Base-by-base conservation (phyloP, 1,284 basidiomycete genomes). In the Melampsora medusae region DNA sequence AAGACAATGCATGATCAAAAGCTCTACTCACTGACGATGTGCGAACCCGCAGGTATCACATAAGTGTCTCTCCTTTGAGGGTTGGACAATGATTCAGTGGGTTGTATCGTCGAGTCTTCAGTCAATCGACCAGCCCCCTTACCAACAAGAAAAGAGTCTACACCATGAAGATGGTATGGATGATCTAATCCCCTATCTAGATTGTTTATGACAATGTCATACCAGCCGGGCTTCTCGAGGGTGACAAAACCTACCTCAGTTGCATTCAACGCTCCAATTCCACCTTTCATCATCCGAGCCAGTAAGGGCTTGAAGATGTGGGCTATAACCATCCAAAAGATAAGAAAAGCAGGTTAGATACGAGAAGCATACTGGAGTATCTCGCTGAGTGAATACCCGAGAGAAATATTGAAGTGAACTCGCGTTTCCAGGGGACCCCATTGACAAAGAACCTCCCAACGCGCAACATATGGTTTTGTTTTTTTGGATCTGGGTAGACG, bases 161-260 rank as follows among this genome's bases (percentile, higher is more conserved):
- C 17, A 31, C 78, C 79, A 72, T 62, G 82, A 12, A 82, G 78
- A 77, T 83, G 82, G 69, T 80, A 82, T 0, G 84, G 84, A 77
- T 84, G 84, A 35, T 80, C 80, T 16, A 82, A 78, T 22, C 77
- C 77, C 0, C 48, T 69, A 65, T 83, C 83, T 6, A 81, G 56
- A 78, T 84, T 83, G 80, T 84, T 84, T 77, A 85, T 78, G 38
- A 81, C 62, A 48, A 71, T 71, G 33, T 71, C 35, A 28, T 71
- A 71, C 28, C 69, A 71, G 6, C 69, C 69, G 17, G 79, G 10
- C 35, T 16, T 62, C 61, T 71, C 60, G 17, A 71, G 69, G 31
- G 69, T 71, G 10, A 71, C 48, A 71, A 61, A 38, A 38, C 59
- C 64, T 14, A 71, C 69, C 42, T 71, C 69, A 33, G 69, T 48